These are phyloP conservation scores for Aureobasidium sp. DNA, from an alignment of 2,329 filamentous ascomycete genomes.

Conservation along the genomic window DNA sequence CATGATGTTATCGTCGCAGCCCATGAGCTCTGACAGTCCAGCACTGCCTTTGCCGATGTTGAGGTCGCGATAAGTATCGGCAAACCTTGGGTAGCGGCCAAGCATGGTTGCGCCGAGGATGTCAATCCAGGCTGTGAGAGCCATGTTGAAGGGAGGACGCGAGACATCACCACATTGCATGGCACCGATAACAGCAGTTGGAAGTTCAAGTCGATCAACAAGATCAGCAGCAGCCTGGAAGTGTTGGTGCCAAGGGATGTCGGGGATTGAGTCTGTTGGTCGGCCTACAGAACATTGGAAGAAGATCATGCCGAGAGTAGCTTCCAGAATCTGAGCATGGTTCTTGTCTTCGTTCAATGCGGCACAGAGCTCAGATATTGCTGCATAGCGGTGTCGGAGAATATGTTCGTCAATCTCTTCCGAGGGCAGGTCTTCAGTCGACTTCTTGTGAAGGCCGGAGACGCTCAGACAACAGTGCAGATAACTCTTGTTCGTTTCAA, in stretches of 20 bases:
- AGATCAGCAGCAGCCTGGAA: constrained; percentile 85
- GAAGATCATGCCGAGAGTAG: constrained; percentile 89
- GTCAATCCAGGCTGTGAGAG: constrained; percentile 88
- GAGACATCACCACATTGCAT: constrained; percentile 35
- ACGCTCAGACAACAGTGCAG: constrained; percentile 93
- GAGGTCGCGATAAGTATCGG: constrained; percentile 92
- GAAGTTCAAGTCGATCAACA: constrained; percentile 76
- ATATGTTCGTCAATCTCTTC: constrained; percentile 84
- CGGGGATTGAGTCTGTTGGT: constrained; percentile 73
- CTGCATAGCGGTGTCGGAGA: constrained; percentile 81
- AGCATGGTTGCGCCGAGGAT: constrained; percentile 92
- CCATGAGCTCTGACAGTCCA: constrained; percentile 88
- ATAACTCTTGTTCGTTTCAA: constrained; percentile 88
- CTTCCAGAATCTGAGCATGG: constrained; percentile 83
- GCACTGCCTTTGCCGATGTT: constrained; percentile 59
- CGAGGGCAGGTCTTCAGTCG: constrained; percentile 55
- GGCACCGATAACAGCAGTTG: constrained; percentile 49
- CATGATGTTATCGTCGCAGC: constrained; percentile 95
- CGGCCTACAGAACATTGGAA: constrained; percentile 89
- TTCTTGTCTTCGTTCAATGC: constrained; percentile 71
- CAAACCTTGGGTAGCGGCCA: constrained; percentile 76
- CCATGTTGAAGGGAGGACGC: constrained; percentile 89
- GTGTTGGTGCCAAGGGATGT: constrained; percentile 95
- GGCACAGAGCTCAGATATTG: constrained; percentile 77
- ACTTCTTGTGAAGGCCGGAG: constrained; percentile 85